Evolutionary conservation across 768 basidiomycete genomes (phyloP).

Genomic region (Amanita rubescens): DNA sequence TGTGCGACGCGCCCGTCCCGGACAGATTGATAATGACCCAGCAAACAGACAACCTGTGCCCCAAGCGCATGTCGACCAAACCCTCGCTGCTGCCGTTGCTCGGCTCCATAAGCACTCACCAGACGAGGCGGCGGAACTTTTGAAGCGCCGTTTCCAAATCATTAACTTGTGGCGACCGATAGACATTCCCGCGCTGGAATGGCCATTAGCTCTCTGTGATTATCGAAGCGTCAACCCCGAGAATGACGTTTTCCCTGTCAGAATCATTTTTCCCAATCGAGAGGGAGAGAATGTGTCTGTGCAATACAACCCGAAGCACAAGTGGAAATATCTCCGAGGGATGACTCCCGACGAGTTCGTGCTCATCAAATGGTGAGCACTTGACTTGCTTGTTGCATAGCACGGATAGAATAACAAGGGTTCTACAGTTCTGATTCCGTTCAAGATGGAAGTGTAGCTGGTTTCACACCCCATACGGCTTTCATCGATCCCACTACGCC

Average conservation of each 20-base stretch:
- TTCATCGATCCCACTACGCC: slow-evolving; percentile 42
- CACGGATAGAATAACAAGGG: background rate
- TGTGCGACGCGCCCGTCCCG: slow-evolving; percentile 29
- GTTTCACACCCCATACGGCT: slow-evolving; percentile 45
- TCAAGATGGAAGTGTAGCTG: slow-evolving; percentile 34
- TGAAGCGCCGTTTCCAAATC: slow-evolving; percentile 46
- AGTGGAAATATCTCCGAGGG: slow-evolving; percentile 44
- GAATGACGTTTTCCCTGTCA: slow-evolving; percentile 36
- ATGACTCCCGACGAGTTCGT: slow-evolving; percentile 43
- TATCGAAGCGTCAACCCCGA: slow-evolving; percentile 35
- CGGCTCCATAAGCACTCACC: slow-evolving; percentile 45
- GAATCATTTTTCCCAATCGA: slow-evolving; percentile 39
- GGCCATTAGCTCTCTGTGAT: slow-evolving; percentile 47
- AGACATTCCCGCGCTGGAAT: slow-evolving; percentile 36
- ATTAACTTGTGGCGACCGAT: slow-evolving; percentile 60
- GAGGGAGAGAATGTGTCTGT: slow-evolving; percentile 48
- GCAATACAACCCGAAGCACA: slow-evolving; percentile 36
- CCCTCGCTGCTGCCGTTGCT: slow-evolving; percentile 31
- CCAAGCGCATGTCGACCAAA: slow-evolving; percentile 38
- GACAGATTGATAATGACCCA: slow-evolving; percentile 17
- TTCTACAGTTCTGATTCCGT: slow-evolving; percentile 29
- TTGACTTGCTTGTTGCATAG: background rate
- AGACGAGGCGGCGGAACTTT: slow-evolving; percentile 32
- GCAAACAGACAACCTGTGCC: slow-evolving; percentile 29
- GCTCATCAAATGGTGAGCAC: slow-evolving; percentile 43